Evolutionary conservation across 2,329 filamentous ascomycete genomes (phyloP), one percentile per base, ranked within the genome.

Genomic region (Verruconis gallopava): DNA sequence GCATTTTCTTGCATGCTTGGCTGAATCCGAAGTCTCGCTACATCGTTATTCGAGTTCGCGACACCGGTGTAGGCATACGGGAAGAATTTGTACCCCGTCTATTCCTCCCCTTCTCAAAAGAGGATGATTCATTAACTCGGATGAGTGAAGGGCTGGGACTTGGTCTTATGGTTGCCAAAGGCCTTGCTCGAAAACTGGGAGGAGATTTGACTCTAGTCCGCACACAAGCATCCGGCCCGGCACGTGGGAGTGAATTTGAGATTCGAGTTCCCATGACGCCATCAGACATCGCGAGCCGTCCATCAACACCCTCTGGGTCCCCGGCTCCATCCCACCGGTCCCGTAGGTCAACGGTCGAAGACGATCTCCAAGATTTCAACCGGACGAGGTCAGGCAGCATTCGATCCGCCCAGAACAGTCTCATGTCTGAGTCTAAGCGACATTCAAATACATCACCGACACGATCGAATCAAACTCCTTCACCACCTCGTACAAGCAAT

Each of bases 161-260:
- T 4, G 79, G 79, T 20, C 61, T 84, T 9, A 67, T 83, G 52
- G 79, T 83, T n/a, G 79, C 79, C 1, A 83, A 82, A 57, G 78
- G 78, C 3, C 65, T 82, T 36, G 75, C 79, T 4, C 68, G 79
- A 42, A 79, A 77, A 53, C 70, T 83, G 43, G 77, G 78, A 19
- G 79, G 79, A 13, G 79, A 83, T 56, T 61, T 84, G 15, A 69
- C 72, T 40, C 75, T 79, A 49, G 67, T 77, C 33, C 68, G 71
- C 38, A 80, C 79, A n/a, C 71, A 75, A 21, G 78, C 76, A 0
- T 63, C 68, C 5, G 77, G 77, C 0, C 69, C 74, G 6, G 58
- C 66, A 21, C 72, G 69, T 51, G 79, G 79, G 9, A 75, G 76
- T 1, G 76, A 81, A 49, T 84, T 84, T 53, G 72, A 81, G 50